These are phyloP conservation scores for Pleurotus tuber-regium DNA, from an alignment of 768 basidiomycete species.

Conservation along the genomic window DNA sequence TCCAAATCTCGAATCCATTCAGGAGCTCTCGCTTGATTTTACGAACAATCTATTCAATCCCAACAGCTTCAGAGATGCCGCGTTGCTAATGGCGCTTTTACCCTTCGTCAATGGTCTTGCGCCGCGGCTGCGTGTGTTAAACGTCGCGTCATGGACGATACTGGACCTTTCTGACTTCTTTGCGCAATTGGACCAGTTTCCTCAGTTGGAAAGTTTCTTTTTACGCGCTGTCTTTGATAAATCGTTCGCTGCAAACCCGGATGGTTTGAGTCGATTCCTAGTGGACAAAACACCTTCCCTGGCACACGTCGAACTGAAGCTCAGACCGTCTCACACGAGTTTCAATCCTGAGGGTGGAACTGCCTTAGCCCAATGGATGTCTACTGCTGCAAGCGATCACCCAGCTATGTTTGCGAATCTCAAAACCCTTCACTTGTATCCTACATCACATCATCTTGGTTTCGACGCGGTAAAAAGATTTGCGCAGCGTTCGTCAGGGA, in stretches of 20 bases:
- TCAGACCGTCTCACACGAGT: slow-evolving; percentile 34
- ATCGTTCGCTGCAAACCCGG: slow-evolving; percentile 31
- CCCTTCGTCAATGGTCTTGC: slow-evolving; percentile 39
- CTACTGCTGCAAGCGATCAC: slow-evolving; percentile 22
- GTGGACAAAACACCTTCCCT: slow-evolving; percentile 27
- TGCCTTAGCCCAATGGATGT: slow-evolving; percentile 34
- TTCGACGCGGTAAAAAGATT: slow-evolving; percentile 31
- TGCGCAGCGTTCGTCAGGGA: slow-evolving; percentile 28
- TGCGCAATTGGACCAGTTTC: slow-evolving; percentile 27
- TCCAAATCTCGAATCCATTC: slow-evolving; percentile 28
- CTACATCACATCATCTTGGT: slow-evolving; percentile 31
- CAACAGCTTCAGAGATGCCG: slow-evolving; percentile 15
- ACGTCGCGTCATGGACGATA: slow-evolving; percentile 38
- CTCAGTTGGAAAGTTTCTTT: slow-evolving; percentile 29
- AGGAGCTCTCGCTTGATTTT: slow-evolving; percentile 38
- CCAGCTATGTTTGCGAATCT: slow-evolving; percentile 26
- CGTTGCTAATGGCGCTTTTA: slow-evolving; percentile 28
- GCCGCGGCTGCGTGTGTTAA: slow-evolving; percentile 31
- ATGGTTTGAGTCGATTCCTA: slow-evolving; percentile 33
- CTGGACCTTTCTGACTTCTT: slow-evolving; percentile 42
- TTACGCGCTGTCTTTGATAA: slow-evolving; percentile 39
- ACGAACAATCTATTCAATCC: slow-evolving; percentile 27
- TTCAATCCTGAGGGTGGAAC: slow-evolving; percentile 28
- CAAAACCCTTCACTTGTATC: slow-evolving; percentile 38
- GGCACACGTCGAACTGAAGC: slow-evolving; percentile 32